A percentile compares a stretch with the other conserved stretches of the same genome.
These are phyloP conservation scores for Diaporthe longicolla DNA, from an alignment of 2,329 filamentous ascomycete species.

Conservation along the genomic window DNA sequence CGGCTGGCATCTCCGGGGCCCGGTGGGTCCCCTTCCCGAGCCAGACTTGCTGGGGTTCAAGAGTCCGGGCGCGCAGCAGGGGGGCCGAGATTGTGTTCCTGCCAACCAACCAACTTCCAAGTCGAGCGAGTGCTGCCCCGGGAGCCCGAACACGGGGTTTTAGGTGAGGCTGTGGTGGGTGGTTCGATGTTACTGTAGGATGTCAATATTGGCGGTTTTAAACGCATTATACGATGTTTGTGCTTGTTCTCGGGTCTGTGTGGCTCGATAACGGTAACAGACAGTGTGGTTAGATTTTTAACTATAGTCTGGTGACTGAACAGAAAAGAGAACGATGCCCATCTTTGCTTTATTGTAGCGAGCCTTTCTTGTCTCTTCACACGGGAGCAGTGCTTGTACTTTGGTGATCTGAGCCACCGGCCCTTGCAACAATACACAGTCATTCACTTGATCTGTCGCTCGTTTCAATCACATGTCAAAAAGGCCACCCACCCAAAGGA, in stretches of 20 bases:
- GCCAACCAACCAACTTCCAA: neutral
- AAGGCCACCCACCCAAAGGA: no score
- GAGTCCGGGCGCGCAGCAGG: neutral
- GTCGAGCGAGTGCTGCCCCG: neutral
- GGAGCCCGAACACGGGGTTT: neutral
- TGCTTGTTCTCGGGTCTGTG: no score
- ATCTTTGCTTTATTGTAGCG: no score
- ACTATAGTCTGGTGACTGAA: no score
- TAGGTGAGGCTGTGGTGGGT: neutral
- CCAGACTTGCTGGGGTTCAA: neutral
- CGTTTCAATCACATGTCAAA: neutral
- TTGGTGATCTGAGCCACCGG: neutral
- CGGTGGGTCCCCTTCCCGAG: neutral
- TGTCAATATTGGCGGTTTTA: neutral
- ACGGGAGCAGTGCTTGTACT: neutral
- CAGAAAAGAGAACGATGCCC: no score
- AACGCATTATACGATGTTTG: conserved; percentile 2
- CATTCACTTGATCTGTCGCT: neutral
- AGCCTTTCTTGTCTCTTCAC: neutral
- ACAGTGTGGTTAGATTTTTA: no score
- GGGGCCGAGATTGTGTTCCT: neutral
- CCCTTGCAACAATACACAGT: neutral
- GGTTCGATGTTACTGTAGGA: neutral
- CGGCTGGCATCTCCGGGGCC: conserved; percentile 22
- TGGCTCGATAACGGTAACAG: neutral